Base-by-base conservation (phyloP, 345 rosid genomes). In the Bruguiera parviflora region DNA sequence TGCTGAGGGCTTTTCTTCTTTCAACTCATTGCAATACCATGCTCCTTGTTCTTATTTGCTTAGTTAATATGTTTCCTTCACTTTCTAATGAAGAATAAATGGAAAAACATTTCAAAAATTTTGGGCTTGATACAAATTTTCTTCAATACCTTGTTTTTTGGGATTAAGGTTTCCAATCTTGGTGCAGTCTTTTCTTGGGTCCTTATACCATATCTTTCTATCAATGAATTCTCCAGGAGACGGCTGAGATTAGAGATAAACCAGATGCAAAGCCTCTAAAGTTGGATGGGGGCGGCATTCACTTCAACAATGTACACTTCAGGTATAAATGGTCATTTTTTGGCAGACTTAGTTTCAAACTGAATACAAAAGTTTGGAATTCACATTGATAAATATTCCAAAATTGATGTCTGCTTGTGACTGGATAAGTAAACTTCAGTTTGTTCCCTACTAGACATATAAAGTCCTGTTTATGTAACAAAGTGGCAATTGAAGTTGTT, bases 251-350 rank as follows among this genome's bases (percentile, higher is more conserved):
- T 80, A 84, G 76, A 31, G 82, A 90, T 78, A 82, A 82, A 75
- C 80, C 82, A 67, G 82, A 78, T 43, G 92, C 96, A 62, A 80
- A 80, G 74, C 90, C 97, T 73, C 84, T 92, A 69, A 77, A 72
- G 53, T 79, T 96, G 73, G 75, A 85, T 65, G 97, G 98, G 31
- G 98, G 99, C 35, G 82, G 74, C 83, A 90, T 96, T 76, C 79
- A 82, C 75, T 96, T 96, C 79, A 88, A 90, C 32, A 84, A 87
- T 64, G 97, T 96, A 58, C 86, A 89, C 83, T 96, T 96, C 84
- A 84, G 99, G 99, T 95, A 73, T 64, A 61, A 61, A 21, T 52
- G 16, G 57, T 79, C 60, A 28, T 29, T 64, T 53, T 59, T 32
- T 69, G 65, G 35, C 28, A 25, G 16, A 19, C 22, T 5, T 70